Conservation (phyloP, 495 filamentous ascomycete species). For the Terfezia boudieri region DNA sequence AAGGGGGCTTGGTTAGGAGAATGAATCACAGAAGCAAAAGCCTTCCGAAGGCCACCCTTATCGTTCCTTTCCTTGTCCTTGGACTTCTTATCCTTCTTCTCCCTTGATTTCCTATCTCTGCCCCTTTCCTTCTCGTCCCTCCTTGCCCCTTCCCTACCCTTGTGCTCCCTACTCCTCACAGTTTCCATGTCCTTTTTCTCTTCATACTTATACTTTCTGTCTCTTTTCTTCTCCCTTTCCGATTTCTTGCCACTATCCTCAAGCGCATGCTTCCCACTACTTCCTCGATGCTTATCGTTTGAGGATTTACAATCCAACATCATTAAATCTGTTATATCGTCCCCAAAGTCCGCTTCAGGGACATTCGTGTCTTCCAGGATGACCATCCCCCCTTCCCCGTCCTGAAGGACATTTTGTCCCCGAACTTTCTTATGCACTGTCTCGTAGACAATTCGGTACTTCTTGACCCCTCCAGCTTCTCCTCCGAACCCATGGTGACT, state of each 20-base stretch:
- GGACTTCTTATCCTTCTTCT: constrained; percentile 2
- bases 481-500: constrained; percentile 19
- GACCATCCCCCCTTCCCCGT: constrained; percentile 3
- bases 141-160: background rate
- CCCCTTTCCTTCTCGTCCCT: constrained; percentile 5
- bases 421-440: constrained; percentile 17
- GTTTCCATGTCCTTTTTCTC: constrained; percentile 1
- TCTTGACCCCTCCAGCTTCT: constrained; percentile 7
- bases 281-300: too few relatives aligned
- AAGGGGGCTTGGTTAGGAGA: too few relatives aligned
- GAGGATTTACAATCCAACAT: background rate
- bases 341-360: background rate
- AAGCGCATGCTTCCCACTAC: background rate
- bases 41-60: too few relatives aligned
- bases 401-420: background rate
- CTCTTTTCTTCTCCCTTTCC: background rate
- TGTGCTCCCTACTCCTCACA: background rate
- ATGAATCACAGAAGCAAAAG: too few relatives aligned
- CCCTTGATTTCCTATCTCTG: constrained; percentile 4
- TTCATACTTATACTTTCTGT: background rate
- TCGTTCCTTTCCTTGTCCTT: too few relatives aligned
- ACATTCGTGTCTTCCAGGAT: background rate
- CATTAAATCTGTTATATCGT: background rate
- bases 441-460: constrained; percentile 19
- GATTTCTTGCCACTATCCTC: background rate